Conservation (phyloP, 2,329 filamentous ascomycete species). For the Raffaelea arxii region DNA sequence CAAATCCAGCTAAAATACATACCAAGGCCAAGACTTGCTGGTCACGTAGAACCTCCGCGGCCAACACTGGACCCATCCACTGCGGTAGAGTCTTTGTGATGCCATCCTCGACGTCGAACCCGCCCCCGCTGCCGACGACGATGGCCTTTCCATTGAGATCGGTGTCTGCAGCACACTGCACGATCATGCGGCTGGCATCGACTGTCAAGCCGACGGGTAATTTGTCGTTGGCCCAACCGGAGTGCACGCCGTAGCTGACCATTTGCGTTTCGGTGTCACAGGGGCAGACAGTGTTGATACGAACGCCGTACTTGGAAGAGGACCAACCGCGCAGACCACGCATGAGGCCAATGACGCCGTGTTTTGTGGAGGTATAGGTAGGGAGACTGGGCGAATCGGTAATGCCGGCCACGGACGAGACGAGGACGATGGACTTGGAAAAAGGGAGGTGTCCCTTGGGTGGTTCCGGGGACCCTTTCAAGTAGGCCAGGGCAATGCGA, state of each 20-base stretch:
- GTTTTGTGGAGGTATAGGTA: slow-evolving; percentile 37
- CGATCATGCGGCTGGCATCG: slow-evolving; percentile 31
- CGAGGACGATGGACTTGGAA: slow-evolving; percentile 18
- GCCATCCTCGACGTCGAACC: slow-evolving; percentile 2
- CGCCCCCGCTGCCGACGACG: slow-evolving; percentile 16
- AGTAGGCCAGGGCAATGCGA: slow-evolving; percentile 37
- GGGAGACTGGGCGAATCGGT: slow-evolving; percentile 34
- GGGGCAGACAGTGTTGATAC: slow-evolving; percentile 36
- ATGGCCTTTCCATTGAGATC: slow-evolving; percentile 18
- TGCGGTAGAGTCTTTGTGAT: background rate
- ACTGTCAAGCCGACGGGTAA: slow-evolving; percentile 30
- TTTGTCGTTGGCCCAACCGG: slow-evolving; percentile 24
- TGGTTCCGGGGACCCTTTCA: slow-evolving; percentile 14
- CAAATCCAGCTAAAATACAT: too few relatives aligned
- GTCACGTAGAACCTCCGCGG: too few relatives aligned
- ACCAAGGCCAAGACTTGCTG: too few relatives aligned
- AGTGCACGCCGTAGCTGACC: slow-evolving; percentile 25
- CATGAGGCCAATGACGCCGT: slow-evolving; percentile 40
- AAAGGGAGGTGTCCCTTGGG: background rate
- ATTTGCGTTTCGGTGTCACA: slow-evolving; percentile 37
- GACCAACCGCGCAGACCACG: slow-evolving; percentile 27
- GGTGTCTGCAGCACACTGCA: slow-evolving; percentile 24
- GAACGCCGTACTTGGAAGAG: slow-evolving; percentile 23
- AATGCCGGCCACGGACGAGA: slow-evolving; percentile 34
- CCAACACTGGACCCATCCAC: too few relatives aligned